These are phyloP conservation scores for Wickerhamiella spandovensis DNA, from an alignment of 805 yeast species.

Conservation along the genomic window DNA sequence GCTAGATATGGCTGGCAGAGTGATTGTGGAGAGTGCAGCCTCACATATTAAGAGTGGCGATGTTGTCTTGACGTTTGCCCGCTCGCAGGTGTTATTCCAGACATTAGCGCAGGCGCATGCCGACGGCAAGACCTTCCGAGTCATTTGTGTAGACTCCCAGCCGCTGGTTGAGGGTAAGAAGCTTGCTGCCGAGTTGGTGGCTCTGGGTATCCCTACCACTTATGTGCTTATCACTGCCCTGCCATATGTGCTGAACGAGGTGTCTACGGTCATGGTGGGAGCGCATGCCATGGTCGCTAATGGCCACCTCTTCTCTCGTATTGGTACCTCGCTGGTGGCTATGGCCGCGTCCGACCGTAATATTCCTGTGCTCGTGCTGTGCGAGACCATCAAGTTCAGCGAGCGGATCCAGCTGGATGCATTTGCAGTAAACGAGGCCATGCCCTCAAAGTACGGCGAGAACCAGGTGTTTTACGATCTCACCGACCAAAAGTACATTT, in stretches of 20 bases:
- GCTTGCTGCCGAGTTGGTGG: slow-evolving; percentile 50
- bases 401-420: slow-evolving; percentile 93
- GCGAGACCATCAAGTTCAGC: slow-evolving; percentile 87
- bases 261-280: slow-evolving; percentile 83
- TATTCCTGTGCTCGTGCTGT: slow-evolving; percentile 88
- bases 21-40: slow-evolving; percentile 71
- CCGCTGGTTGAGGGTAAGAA: slow-evolving; percentile 89
- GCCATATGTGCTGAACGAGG: slow-evolving; percentile 68
- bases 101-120: slow-evolving; percentile 55
- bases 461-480: slow-evolving; percentile 81
- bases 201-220: slow-evolving; percentile 53
- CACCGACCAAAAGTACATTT: slow-evolving; percentile 86
- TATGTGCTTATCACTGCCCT: slow-evolving; percentile 72
- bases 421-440: slow-evolving; percentile 81
- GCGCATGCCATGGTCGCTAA: slow-evolving; percentile 96
- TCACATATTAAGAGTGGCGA: slow-evolving; percentile 62
- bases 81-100: slow-evolving; percentile 69
- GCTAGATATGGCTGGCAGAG: slow-evolving; percentile 66
- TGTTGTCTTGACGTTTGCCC: slow-evolving; percentile 77
- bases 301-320: slow-evolving; percentile 84
- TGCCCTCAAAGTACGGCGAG: slow-evolving; percentile 25
- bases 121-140: slow-evolving; percentile 51
- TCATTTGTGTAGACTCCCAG: slow-evolving; percentile 81
- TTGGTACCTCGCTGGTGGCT: slow-evolving; percentile 87
- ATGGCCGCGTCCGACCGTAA: slow-evolving; percentile 79